phyloP scores from a whole-genome alignment of 345 rosid genomes.

The Leavenworthia alabamica region DNA sequence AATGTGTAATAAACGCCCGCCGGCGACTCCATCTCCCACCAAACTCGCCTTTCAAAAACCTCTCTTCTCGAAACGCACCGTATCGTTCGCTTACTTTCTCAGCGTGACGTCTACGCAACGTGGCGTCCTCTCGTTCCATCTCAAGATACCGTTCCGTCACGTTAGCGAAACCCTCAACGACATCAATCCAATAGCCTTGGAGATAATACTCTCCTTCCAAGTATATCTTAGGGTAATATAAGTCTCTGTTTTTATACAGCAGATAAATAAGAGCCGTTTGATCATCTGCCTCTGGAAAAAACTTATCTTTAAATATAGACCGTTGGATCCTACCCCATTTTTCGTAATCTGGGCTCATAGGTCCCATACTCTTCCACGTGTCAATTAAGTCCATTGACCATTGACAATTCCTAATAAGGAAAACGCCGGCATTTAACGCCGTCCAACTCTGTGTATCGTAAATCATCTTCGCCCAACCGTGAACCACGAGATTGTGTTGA shows the following conservation, averaged over 20 bases:
- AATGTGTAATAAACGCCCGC: slow-evolving; percentile 77
- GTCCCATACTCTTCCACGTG: slow-evolving; percentile 73
- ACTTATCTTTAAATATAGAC: slow-evolving; percentile 65
- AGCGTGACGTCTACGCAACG: slow-evolving; percentile 58
- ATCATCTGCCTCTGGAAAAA: slow-evolving; percentile 76
- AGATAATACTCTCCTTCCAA: slow-evolving; percentile 62
- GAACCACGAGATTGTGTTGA: slow-evolving; percentile 66
- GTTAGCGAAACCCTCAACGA: slow-evolving; percentile 46
- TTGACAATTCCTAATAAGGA: slow-evolving; percentile 81
- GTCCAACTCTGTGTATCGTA: slow-evolving; percentile 75
- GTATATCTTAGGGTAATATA: slow-evolving; percentile 50
- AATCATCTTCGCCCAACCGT: slow-evolving; percentile 69
- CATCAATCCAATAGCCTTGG: slow-evolving; percentile 69
- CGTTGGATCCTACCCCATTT: slow-evolving; percentile 72
- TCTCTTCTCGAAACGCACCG: slow-evolving; percentile 51
- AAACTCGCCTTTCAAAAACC: slow-evolving; percentile 43
- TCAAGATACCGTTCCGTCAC: slow-evolving; percentile 47
- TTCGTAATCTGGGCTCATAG: slow-evolving; percentile 43
- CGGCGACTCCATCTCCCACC: slow-evolving; percentile 55
- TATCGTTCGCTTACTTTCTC: slow-evolving; percentile 78
- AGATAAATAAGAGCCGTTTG: slow-evolving; percentile 81
- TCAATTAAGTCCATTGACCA: slow-evolving; percentile 95
- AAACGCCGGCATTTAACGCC: slow-evolving; percentile 76
- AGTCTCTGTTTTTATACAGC: slow-evolving; percentile 42
- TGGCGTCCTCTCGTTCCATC: slow-evolving; percentile 41